These are phyloP conservation scores for Didymella pomorum DNA, from an alignment of 2,329 filamentous ascomycete species.

Conservation along the genomic window DNA sequence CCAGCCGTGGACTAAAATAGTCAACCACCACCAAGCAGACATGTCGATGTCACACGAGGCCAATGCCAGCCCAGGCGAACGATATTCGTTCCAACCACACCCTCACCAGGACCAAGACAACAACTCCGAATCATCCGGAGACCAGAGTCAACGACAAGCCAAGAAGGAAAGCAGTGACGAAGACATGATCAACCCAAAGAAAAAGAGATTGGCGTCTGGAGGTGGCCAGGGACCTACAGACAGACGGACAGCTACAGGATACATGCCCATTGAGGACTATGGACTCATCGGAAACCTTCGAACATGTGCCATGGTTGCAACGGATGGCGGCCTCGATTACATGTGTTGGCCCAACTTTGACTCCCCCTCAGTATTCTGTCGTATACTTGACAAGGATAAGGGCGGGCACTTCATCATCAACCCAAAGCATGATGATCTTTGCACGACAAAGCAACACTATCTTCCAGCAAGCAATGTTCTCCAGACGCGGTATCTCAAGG, in stretches of 20 bases:
- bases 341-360: constrained; percentile 87
- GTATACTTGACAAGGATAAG: constrained; percentile 76
- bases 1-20: constrained; percentile 17
- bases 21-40: background rate
- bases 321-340: constrained; percentile 68
- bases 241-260: constrained; percentile 36
- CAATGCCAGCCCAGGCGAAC: constrained; percentile 14
- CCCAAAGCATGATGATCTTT: constrained; percentile 58
- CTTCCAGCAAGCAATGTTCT: constrained; percentile 77
- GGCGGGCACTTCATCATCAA: constrained; percentile 75
- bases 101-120: constrained; percentile 18
- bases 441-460: constrained; percentile 80
- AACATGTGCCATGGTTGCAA: constrained; percentile 61
- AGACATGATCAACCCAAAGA: constrained; percentile 27
- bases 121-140: constrained; percentile 21
- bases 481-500: constrained; percentile 79
- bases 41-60: constrained; percentile 21
- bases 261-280: constrained; percentile 68
- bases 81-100: constrained; percentile 16
- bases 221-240: constrained; percentile 24
- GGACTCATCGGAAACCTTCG: constrained; percentile 83
- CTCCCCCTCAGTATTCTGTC: constrained; percentile 77
- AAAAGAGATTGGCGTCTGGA: constrained; percentile 18
- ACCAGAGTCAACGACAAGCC: constrained; percentile 7
- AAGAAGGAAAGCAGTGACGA: background rate